Base-by-base conservation (phyloP, 345 rosid species). In the Salix brachista region DNA sequence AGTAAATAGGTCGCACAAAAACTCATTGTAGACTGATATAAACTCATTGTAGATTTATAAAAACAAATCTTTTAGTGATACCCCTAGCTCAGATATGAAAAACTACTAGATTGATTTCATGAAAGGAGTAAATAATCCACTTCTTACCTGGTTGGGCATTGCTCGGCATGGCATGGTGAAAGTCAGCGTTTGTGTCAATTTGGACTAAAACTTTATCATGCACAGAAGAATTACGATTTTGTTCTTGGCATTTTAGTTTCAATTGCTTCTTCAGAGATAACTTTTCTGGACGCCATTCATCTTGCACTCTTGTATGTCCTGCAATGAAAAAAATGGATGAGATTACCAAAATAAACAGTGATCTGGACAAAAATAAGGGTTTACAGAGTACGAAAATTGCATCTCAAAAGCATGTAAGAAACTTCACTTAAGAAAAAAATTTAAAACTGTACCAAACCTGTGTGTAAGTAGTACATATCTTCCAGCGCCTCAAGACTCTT, bases 401-500 rank as follows among this genome's bases (percentile, higher is more conserved):
- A 39, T 50, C 7, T n/a, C 39, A 48, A 34, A 25, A 66, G 13
- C 66, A 70, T 23, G 37, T 8, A 69, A 73, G 42, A 69, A 23
- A 70, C 21, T 34, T 44, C 13, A 72, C 72, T 36, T 48, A 73
- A 41, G 42, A 42, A 79, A 69, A 34, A 75, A 71, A 26, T 4
- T 61, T 54, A 68, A 69, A 72, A 23, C 64, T 60, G 34, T 19
- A 72, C 30, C n/a, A 71, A 80, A 96, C 98, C 98, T 89, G 98
- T 96, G 80, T 92, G 77, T 72, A 94, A 83, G 86, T 86, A 92
- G 85, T 88, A 91, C 90, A 94, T 92, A 80, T 94, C 97, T 82
- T 94, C 97, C 75, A 96, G 79, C 68, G 99, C 98, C 88, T 96
- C 99, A 6, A 94, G 99, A 79, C 85, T 88, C 87, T 88, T 96